phyloP scores from a whole-genome alignment of 257 asterid species.

The Solanum infundibuliforme region DNA sequence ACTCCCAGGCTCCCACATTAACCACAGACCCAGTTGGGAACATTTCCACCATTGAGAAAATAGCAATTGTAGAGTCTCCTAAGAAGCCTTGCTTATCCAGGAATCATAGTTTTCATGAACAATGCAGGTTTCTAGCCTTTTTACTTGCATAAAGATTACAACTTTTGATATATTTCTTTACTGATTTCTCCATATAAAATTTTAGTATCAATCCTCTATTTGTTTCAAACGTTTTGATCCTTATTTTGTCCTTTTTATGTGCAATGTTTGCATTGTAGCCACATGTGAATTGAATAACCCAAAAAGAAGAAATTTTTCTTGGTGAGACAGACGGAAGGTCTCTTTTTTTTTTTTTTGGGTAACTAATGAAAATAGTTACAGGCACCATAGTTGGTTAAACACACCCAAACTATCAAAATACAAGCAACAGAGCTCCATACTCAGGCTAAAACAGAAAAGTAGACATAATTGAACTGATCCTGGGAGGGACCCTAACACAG shows the following conservation, averaged over 20 bases:
- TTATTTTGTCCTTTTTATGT: background rate
- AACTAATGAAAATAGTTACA: background rate
- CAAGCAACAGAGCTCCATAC: background rate
- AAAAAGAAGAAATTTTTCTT: background rate
- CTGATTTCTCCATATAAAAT: background rate
- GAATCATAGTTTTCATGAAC: slow-evolving; percentile 14
- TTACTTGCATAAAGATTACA: background rate
- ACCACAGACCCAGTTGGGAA: background rate
- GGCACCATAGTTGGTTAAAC: background rate
- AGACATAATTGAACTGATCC: background rate
- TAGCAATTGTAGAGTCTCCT: slow-evolving; percentile 1
- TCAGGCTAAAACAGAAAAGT: background rate
- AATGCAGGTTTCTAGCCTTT: slow-evolving; percentile 13
- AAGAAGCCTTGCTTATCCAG: slow-evolving; percentile 14
- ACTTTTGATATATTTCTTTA: background rate
- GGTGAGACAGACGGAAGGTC: background rate
- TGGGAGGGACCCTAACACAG: background rate
- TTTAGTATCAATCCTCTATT: background rate
- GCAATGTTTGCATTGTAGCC: background rate
- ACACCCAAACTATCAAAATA: background rate
- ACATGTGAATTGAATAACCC: background rate
- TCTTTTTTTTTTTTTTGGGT: background rate
- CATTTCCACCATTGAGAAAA: background rate
- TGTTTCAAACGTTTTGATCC: background rate
- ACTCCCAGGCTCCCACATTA: background rate